phyloP scores from a whole-genome alignment of 441 rosid species.

The Bocquillonia castaneifolia region DNA sequence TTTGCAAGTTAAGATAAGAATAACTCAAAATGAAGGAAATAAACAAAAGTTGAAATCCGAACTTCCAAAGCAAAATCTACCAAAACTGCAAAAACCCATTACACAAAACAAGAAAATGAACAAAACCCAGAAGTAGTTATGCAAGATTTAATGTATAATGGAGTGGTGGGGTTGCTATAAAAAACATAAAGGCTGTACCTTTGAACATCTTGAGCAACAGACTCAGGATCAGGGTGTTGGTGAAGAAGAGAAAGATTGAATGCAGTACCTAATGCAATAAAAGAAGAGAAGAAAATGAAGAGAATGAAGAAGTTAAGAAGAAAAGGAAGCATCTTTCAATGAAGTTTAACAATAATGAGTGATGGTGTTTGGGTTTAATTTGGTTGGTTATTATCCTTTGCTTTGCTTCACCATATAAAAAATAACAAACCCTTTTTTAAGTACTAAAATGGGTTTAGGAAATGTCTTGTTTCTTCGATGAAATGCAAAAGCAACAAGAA shows the following conservation, averaged over 20 bases:
- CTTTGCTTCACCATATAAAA: conserved; percentile 21
- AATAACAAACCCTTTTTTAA: not conserved
- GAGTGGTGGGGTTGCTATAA: not conserved
- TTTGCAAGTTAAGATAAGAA: not conserved
- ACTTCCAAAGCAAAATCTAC: too few relatives aligned
- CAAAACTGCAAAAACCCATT: conserved; percentile 10
- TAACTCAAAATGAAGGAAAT: not conserved
- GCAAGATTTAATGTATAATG: not conserved
- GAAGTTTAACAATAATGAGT: conserved; percentile 15
- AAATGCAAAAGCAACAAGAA: conserved; percentile 3
- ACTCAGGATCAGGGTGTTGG: conserved; percentile 80
- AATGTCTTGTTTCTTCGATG: conserved; percentile 14
- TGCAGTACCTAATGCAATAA: conserved; percentile 20
- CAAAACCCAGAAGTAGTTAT: conserved; percentile 17
- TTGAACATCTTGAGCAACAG: conserved; percentile 59
- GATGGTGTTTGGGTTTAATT: not conserved
- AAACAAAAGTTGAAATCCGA: not conserved
- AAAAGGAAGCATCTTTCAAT: conserved; percentile 42
- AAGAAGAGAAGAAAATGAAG: conserved; percentile 23
- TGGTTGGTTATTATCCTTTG: not conserved
- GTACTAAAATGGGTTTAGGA: not conserved
- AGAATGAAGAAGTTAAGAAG: conserved; percentile 37
- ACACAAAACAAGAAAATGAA: conserved; percentile 13
- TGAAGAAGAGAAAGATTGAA: conserved; percentile 73
- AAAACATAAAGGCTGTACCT: conserved; percentile 37